Evolutionary conservation across 345 rosid species (phyloP).

Genomic region (Brassica rapa): DNA sequence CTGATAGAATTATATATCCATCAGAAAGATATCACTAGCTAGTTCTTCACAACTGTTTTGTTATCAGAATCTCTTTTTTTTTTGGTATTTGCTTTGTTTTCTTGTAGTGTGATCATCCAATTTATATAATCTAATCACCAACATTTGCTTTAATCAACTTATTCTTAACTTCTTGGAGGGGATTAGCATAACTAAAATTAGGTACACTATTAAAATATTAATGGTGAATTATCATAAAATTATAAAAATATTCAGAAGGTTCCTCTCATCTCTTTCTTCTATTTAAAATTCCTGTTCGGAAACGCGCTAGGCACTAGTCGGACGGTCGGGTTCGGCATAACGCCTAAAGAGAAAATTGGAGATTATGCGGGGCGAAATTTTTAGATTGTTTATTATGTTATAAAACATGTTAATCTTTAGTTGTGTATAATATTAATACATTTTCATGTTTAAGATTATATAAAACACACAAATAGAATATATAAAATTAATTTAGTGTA

Average conservation of each 20-base stretch:
- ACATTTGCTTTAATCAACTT: neutral
- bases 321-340: no score
- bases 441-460: no score
- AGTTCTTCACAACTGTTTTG: neutral
- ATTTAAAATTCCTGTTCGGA: no score
- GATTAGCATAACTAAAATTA: conserved; percentile 23
- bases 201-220: neutral
- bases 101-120: neutral
- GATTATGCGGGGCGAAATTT: no score
- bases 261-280: neutral
- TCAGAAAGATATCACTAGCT: neutral
- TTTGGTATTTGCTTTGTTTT: neutral
- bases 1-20: neutral
- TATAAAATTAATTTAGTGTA: no score
- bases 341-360: no score
- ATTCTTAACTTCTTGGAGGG: conserved; percentile 3
- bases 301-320: no score
- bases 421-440: no score
- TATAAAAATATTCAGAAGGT: neutral
- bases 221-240: neutral
- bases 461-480: no score
- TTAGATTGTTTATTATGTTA: no score
- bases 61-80: neutral
- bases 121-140: neutral
- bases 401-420: no score